Conservation (phyloP, 805 yeast species). For the Candida nitratophila region DNA sequence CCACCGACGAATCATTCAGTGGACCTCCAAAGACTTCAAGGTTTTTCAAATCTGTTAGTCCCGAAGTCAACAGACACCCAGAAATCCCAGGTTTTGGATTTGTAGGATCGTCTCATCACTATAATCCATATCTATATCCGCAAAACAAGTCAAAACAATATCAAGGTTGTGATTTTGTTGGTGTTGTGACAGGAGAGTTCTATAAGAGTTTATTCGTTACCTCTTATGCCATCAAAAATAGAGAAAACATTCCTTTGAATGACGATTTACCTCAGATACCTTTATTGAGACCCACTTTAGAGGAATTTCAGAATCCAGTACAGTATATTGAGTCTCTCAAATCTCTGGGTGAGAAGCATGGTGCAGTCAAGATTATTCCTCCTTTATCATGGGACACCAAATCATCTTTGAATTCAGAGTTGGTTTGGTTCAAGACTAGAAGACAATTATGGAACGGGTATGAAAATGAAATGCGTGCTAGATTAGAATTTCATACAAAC, state of each 20-base stretch:
- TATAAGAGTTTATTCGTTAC: background rate
- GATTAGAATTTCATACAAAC: conserved; percentile 40
- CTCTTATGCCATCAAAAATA: background rate
- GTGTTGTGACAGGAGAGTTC: background rate
- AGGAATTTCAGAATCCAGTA: conserved; percentile 60
- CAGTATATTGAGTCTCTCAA: conserved; percentile 49
- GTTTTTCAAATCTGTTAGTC: conserved; percentile 15
- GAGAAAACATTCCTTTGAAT: background rate
- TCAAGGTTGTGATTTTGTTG: background rate
- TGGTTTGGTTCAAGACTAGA: conserved; percentile 45
- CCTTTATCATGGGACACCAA: conserved; percentile 37
- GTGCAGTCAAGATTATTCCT: conserved; percentile 71
- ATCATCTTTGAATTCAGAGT: conserved; percentile 34
- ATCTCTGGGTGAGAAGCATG: conserved; percentile 49
- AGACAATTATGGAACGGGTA: conserved; percentile 40
- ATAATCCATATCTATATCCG: conserved; percentile 39
- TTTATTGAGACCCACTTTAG: conserved; percentile 43
- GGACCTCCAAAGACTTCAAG: conserved; percentile 24
- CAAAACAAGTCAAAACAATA: conserved; percentile 25
- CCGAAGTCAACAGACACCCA: conserved; percentile 8
- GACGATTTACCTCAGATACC: conserved; percentile 34
- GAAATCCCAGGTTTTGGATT: background rate
- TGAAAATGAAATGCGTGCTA: conserved; percentile 33
- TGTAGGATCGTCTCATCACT: conserved; percentile 22
- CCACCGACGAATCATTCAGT: background rate